These are phyloP conservation scores for Clonostachys solani DNA, from an alignment of 2,329 filamentous ascomycete species.

Conservation along the genomic window DNA sequence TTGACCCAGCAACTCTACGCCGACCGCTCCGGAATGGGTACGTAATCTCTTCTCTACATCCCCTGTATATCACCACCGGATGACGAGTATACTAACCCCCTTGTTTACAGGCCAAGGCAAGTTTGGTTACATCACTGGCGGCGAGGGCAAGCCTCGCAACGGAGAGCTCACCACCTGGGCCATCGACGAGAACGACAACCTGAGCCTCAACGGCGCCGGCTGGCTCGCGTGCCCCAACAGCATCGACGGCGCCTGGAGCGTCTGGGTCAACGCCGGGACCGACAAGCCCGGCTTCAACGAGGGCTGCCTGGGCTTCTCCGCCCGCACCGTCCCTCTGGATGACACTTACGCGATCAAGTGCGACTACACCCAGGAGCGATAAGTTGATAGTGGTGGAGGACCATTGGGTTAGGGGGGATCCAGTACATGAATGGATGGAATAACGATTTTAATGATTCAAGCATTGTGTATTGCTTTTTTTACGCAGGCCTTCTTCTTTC, in stretches of 20 bases:
- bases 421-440: too few species aligned
- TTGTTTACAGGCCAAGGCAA: slow-evolving; percentile 40
- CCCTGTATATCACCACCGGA: slow-evolving; percentile 36
- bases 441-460: too few species aligned
- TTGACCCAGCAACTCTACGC: slow-evolving; percentile 42
- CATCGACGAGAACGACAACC: slow-evolving; percentile 27
- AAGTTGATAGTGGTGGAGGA: neutral
- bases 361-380: slow-evolving; percentile 18
- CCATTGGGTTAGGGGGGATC: too few species aligned
- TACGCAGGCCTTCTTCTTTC: too few species aligned
- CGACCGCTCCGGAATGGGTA: slow-evolving; percentile 57
- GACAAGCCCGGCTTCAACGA: slow-evolving; percentile 26
- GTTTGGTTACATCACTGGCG: slow-evolving; percentile 46
- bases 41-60: slow-evolving; percentile 25
- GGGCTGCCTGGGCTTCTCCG: slow-evolving; percentile 27
- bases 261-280: slow-evolving; percentile 27
- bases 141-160: slow-evolving; percentile 27
- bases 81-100: slow-evolving; percentile 14
- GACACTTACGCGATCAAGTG: slow-evolving; percentile 25
- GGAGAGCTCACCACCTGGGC: slow-evolving; percentile 41
- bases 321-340: slow-evolving; percentile 17
- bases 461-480: too few species aligned
- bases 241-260: slow-evolving; percentile 27
- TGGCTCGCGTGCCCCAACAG: slow-evolving; percentile 49
- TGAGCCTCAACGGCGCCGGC: slow-evolving; percentile 31